Evolutionary conservation across 257 asterid species (phyloP).

Genomic region (Ballota nigra): DNA sequence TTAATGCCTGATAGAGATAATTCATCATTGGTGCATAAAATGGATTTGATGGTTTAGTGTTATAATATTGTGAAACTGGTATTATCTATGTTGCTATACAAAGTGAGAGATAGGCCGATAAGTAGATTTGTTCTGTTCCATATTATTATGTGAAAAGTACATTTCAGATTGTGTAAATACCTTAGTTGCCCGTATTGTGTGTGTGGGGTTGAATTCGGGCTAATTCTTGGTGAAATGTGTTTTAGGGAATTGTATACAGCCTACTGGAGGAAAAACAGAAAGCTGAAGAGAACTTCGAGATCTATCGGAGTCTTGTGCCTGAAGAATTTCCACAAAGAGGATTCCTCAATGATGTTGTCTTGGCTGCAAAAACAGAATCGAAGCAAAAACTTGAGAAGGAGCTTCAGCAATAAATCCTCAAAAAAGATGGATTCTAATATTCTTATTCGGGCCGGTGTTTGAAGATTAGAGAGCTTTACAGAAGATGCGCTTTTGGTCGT

Average conservation of each 20-base stretch:
- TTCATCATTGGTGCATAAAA: neutral
- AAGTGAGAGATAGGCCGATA: neutral
- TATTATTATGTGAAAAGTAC: neutral
- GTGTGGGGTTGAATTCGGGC: neutral
- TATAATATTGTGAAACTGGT: neutral
- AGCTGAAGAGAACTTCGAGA: conserved; percentile 70
- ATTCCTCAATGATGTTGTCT: conserved; percentile 76
- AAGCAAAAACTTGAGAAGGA: conserved; percentile 55
- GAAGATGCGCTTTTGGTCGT: neutral
- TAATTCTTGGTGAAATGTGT: neutral
- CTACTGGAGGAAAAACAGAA: conserved; percentile 64
- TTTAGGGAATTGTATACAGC: conserved; percentile 83
- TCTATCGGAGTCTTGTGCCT: conserved; percentile 76
- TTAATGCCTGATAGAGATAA: neutral
- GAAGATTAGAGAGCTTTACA: neutral
- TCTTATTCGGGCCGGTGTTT: neutral
- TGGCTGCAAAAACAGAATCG: conserved; percentile 73
- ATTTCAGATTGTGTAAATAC: neutral
- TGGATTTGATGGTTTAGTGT: neutral
- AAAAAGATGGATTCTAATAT: neutral
- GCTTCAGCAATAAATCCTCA: conserved; percentile 32
- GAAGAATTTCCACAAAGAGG: conserved; percentile 80
- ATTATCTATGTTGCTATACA: neutral
- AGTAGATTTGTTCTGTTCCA: neutral
- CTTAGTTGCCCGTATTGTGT: too few relatives aligned